Evolutionary conservation across 129 eudicot species (phyloP).

Genomic region (Cynara cardunculus): DNA sequence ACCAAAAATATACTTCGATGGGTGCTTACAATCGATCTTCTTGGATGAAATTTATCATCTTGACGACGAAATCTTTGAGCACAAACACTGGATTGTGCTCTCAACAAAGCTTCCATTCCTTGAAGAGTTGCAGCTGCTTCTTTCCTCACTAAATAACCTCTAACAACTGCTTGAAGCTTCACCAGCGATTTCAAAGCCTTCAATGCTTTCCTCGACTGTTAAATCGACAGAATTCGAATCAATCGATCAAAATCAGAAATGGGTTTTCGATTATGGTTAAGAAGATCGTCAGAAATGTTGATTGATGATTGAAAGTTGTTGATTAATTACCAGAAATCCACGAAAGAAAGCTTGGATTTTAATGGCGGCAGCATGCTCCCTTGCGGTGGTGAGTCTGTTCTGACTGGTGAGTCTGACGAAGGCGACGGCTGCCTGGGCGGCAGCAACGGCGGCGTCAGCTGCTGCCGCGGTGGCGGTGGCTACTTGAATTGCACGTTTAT

Average conservation of each 20-base stretch:
- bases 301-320: no score
- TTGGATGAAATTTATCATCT: constrained; percentile 16
- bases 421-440: constrained; percentile 66
- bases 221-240: constrained; percentile 14
- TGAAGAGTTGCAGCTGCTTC: constrained; percentile 64
- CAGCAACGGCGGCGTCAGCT: constrained; percentile 73
- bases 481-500: constrained; percentile 72
- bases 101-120: constrained; percentile 76
- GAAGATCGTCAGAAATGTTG: no score
- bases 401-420: constrained; percentile 59
- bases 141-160: constrained; percentile 81
- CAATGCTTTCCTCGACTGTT: constrained; percentile 80
- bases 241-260: background rate
- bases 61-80: constrained; percentile 46
- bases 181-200: constrained; percentile 82
- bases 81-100: constrained; percentile 76
- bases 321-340: constrained; percentile 58
- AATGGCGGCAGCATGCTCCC: constrained; percentile 56
- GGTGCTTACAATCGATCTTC: constrained; percentile 33
- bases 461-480: constrained; percentile 83
- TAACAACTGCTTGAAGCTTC: constrained; percentile 83
- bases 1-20: background rate
- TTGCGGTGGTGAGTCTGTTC: constrained; percentile 26
- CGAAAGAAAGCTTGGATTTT: constrained; percentile 70
- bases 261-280: background rate